A percentile compares a stretch with the other conserved stretches of the same genome.
phyloP scores from a whole-genome alignment of 495 filamentous ascomycete species.

The Talaromyces stipitatus region DNA sequence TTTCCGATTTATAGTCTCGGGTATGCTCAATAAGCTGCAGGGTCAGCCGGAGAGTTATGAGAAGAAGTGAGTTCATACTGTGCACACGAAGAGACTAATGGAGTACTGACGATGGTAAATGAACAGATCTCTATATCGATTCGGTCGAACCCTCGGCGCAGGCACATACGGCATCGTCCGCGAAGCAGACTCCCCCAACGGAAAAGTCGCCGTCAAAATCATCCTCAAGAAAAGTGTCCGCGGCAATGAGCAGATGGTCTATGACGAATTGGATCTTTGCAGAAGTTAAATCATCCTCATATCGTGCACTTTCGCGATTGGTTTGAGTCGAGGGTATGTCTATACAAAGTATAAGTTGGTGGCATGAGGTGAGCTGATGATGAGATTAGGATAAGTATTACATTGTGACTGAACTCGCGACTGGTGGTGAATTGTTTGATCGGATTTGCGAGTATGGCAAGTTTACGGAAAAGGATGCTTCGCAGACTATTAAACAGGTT shows the following conservation, averaged over 20 bases:
- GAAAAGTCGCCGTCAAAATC: conserved; percentile 96
- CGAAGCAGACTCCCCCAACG: conserved; percentile 74
- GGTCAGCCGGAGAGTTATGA: conserved; percentile 98
- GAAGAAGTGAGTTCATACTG: conserved; percentile 79
- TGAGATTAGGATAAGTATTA: conserved; percentile 93
- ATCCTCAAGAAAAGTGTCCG: conserved; percentile 99
- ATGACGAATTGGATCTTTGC: conserved; percentile 93
- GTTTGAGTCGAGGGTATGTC: conserved; percentile 81
- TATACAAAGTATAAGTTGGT: not conserved
- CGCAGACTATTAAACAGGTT: conserved; percentile 92
- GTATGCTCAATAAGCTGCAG: conserved; percentile 94
- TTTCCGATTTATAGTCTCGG: conserved; percentile 53
- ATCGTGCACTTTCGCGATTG: conserved; percentile 98
- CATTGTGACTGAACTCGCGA: conserved; percentile 95
- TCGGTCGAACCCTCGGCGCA: conserved; percentile 89
- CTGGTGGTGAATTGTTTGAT: conserved; percentile 95
- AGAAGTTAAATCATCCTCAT: conserved; percentile 82
- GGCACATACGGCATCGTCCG: conserved; percentile 98
- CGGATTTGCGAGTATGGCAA: conserved; percentile 97
- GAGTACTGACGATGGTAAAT: not conserved
- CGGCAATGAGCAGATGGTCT: conserved; percentile 97
- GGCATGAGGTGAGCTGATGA: conserved; percentile 6
- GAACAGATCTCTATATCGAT: conserved; percentile 73
- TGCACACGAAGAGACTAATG: not conserved
- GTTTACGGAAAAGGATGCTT: conserved; percentile 98